A percentile compares a stretch with the other conserved stretches of the same genome.
These are phyloP conservation scores for Holtermanniella nyarrowii DNA, from an alignment of 768 basidiomycete genomes.

Conservation along the genomic window DNA sequence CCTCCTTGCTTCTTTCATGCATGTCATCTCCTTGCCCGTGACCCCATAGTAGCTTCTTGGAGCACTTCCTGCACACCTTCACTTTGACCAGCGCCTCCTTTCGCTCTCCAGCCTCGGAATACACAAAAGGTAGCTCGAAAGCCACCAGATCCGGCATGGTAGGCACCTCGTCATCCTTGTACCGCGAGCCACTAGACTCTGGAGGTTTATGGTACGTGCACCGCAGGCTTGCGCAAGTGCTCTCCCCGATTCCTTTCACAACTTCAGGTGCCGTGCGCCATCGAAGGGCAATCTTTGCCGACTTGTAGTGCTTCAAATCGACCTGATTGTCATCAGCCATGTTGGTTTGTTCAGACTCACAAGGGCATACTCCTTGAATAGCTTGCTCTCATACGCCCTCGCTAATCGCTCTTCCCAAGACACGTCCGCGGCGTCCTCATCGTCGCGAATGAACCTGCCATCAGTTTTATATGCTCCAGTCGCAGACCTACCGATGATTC, in stretches of 20 bases:
- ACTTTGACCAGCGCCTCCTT: conserved; percentile 85
- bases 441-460: conserved; percentile 63
- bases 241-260: conserved; percentile 70
- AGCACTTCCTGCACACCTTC: conserved; percentile 67
- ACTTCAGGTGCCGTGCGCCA: conserved; percentile 93
- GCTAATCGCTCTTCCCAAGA: conserved; percentile 82
- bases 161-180: background rate
- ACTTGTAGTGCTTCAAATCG: conserved; percentile 92
- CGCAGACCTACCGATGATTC: conserved; percentile 37
- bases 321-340: conserved; percentile 16
- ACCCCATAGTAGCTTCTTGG: conserved; percentile 79
- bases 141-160: conserved; percentile 49
- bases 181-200: background rate
- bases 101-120: conserved; percentile 62
- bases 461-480: background rate
- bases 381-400: conserved; percentile 70
- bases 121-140: conserved; percentile 81
- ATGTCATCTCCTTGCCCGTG: background rate
- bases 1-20: background rate
- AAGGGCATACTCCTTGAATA: conserved; percentile 69
- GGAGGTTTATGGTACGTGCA: conserved; percentile 55
- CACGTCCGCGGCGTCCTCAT: conserved; percentile 43
- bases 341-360: too few relatives aligned
- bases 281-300: conserved; percentile 77
- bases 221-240: conserved; percentile 79